These are phyloP conservation scores for Barbarea vulgaris DNA, from an alignment of 345 rosid genomes.

Conservation along the genomic window DNA sequence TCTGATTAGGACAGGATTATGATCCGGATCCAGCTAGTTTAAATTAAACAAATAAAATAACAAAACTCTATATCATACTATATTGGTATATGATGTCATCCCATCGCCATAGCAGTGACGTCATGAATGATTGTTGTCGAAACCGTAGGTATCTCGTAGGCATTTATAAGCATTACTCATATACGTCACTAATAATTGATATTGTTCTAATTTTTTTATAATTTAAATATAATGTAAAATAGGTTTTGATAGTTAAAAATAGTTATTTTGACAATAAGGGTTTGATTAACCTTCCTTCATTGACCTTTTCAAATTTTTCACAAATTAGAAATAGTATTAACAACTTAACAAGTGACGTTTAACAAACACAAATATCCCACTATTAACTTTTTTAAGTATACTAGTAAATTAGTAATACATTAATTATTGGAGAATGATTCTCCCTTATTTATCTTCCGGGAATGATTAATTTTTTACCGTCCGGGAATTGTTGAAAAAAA, in stretches of 20 bases:
- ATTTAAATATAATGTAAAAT: neutral
- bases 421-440: neutral
- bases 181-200: neutral
- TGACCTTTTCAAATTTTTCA: neutral
- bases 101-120: neutral
- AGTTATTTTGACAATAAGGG: neutral
- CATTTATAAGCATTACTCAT: neutral
- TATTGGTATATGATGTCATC: neutral
- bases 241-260: neutral
- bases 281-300: neutral
- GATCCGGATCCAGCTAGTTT: too few relatives aligned
- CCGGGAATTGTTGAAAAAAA: too few relatives aligned
- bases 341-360: conserved; percentile 3
- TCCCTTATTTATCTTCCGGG: neutral
- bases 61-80: too few relatives aligned
- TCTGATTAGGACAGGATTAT: too few relatives aligned
- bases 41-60: too few relatives aligned
- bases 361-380: neutral
- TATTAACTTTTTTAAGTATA: neutral
- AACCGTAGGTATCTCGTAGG: neutral
- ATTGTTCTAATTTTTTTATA: too few relatives aligned
- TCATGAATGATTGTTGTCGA: conserved; percentile 2
- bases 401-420: neutral
- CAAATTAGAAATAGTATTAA: neutral
- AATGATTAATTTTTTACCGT: too few relatives aligned